phyloP scores from a whole-genome alignment of 2,329 filamentous ascomycete genomes.

The Fusarium napiforme region DNA sequence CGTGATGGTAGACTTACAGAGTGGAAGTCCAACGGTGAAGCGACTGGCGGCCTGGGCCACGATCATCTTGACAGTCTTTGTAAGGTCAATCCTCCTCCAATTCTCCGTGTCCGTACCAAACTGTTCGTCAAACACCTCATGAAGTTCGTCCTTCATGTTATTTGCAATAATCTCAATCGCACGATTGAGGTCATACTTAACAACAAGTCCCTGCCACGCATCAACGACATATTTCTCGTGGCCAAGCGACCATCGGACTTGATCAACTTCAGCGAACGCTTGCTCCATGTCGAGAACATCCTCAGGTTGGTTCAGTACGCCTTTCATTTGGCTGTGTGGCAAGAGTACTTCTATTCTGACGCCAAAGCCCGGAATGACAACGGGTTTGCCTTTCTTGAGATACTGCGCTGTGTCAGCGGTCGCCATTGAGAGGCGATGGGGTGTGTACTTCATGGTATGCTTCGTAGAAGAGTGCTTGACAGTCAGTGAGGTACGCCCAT shows the following conservation, averaged over 20 bases:
- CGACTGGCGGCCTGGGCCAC: conserved; percentile 47
- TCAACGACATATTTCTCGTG: conserved; percentile 49
- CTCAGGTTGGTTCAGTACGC: conserved; percentile 55
- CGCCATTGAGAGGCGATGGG: rapidly evolving
- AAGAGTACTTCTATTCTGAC: conserved; percentile 55
- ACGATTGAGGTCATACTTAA: conserved; percentile 52
- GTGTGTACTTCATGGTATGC: conserved; percentile 45
- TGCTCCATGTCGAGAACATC: conserved; percentile 47
- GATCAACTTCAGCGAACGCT: conserved; percentile 54
- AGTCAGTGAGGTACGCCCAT: conserved; percentile 46
- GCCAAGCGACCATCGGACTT: conserved; percentile 52
- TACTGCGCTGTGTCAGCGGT: conserved; percentile 45
- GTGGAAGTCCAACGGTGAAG: conserved; percentile 48
- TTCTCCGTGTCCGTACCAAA: conserved; percentile 49
- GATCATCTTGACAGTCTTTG: conserved; percentile 42
- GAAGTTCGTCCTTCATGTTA: conserved; percentile 51
- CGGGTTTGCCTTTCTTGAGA: conserved; percentile 54
- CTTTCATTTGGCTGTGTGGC: conserved; percentile 53
- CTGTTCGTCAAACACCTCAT: conserved; percentile 48
- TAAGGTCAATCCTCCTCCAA: conserved; percentile 50
- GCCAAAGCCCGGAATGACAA: conserved; percentile 55
- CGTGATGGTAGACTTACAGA: conserved; percentile 40
- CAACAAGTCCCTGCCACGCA: conserved; percentile 49
- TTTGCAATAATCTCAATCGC: conserved; percentile 49
- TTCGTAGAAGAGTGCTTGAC: conserved; percentile 45